Conservation (phyloP, 164 flowering plant species). For the Kingdonia uniflora region DNA sequence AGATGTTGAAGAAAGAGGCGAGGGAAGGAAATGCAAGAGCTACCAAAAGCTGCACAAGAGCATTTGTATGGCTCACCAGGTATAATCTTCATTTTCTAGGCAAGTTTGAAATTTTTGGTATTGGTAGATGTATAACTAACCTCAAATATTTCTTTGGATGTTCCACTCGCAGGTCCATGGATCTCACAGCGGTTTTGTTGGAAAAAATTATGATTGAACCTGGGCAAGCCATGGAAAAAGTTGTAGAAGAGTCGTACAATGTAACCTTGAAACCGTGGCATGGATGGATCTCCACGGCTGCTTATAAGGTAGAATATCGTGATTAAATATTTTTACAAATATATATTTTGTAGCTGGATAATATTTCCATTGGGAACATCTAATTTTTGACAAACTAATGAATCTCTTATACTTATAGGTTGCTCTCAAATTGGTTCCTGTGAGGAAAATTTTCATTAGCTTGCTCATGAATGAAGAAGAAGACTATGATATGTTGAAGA, state of each 20-base stretch:
- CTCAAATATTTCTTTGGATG: not conserved
- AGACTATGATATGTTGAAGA: slow-evolving; percentile 30
- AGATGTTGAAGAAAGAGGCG: slow-evolving; percentile 59
- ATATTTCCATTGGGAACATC: not conserved
- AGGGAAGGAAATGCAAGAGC: slow-evolving; percentile 55
- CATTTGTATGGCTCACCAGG: slow-evolving; percentile 90
- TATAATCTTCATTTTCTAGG: no score
- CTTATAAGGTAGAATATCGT: slow-evolving; percentile 39
- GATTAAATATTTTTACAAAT: not conserved
- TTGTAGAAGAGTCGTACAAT: slow-evolving; percentile 60
- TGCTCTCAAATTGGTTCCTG: slow-evolving; percentile 66
- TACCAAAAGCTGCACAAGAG: slow-evolving; percentile 43
- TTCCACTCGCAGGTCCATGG: slow-evolving; percentile 41
- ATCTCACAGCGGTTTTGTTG: slow-evolving; percentile 47
- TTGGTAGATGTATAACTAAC: no score
- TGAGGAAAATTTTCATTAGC: slow-evolving; percentile 35
- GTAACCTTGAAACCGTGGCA: slow-evolving; percentile 82
- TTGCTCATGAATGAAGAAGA: slow-evolving; percentile 45
- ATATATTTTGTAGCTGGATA: not conserved
- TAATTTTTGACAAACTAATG: not conserved
- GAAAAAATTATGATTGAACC: slow-evolving; percentile 41
- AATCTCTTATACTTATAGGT: slow-evolving; percentile 31
- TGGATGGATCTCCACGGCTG: slow-evolving; percentile 89
- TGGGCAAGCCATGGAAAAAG: slow-evolving; percentile 35
- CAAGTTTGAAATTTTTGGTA: no score